Base-by-base conservation (phyloP, 2,329 filamentous ascomycete species). In the Verticillium isaacii region DNA sequence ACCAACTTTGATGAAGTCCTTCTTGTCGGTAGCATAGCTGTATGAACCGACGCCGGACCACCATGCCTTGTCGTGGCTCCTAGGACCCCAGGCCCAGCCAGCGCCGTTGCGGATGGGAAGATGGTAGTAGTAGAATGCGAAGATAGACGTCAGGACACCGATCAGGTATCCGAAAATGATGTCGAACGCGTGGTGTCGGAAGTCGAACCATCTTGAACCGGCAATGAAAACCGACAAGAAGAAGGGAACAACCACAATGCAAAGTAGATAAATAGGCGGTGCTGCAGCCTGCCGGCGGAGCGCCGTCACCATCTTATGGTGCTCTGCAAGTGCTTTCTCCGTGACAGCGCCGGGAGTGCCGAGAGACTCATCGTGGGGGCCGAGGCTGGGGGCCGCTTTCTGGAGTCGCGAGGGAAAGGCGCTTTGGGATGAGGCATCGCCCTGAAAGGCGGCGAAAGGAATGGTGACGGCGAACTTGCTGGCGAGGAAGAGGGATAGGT, bases 131-230 rank as follows among this genome's bases (percentile, higher is more conserved):
- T 90, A 83, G 78, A 97, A 97, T 3, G 88, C 85, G 67, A 94
- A 87, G 72, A 88, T 88, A 23, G 91, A 85, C 41, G 85, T 85
- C 55, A 87, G 75, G 15, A 89, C 82, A 9, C 94, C 94, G 64
- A 97, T 89, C 14, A 90, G 66, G 61, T 89, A 90, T n/a, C 94
- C 94, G 65, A 90, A 92, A 2, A 97, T 77, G 66, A 97, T 91
- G 66, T 98, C 94, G 72, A 97, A 94, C n/a, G 89, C 93, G 72
- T 94, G 91, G 74, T 98, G 94, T 45, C 91, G 87, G 77, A 89
- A 96, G 74, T 97, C 89, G 63, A 89, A 93, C 84, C 89, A 98
- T 12, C 94, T 89, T 1, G 92, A 94, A 32, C 88, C 86, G n/a
- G 89, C 83, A 65, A 97, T 90, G 77, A 93, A 97, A 65, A 93